Percentiles rank a stretch among this genome's conserved stretches.
Conservation (phyloP, 805 yeast genomes). For the Wickerhamia fluorescens region DNA sequence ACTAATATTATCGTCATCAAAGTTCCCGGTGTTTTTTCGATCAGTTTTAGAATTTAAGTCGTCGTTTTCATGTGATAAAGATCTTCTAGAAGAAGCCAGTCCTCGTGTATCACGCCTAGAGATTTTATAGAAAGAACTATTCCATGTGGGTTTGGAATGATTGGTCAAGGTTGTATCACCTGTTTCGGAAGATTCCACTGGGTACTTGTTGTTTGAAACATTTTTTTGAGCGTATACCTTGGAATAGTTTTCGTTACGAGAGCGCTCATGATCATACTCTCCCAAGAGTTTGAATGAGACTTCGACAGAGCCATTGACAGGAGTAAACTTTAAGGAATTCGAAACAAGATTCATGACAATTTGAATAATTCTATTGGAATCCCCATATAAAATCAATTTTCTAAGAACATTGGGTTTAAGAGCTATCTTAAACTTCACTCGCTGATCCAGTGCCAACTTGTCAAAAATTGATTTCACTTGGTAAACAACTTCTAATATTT, state of each 20-base stretch:
- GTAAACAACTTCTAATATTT: slow-evolving; percentile 70
- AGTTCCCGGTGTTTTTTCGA: no score
- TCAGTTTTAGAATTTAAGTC: no score
- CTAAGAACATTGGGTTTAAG: slow-evolving; percentile 55
- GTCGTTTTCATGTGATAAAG: no score
- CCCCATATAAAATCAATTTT: slow-evolving; percentile 72
- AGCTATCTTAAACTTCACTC: slow-evolving; percentile 58
- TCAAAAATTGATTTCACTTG: slow-evolving; percentile 83
- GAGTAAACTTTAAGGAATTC: slow-evolving; percentile 88
- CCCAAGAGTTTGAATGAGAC: slow-evolving; percentile 61
- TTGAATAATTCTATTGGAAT: slow-evolving; percentile 83
- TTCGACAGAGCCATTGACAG: slow-evolving; percentile 74
- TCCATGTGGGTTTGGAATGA: neutral
- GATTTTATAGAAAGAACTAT: no score
- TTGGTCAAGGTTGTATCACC: neutral
- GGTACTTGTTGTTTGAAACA: neutral
- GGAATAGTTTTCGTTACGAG: slow-evolving; percentile 33
- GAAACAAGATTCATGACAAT: slow-evolving; percentile 89
- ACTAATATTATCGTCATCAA: slow-evolving; percentile 18
- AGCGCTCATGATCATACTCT: slow-evolving; percentile 50
- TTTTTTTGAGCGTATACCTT: slow-evolving; percentile 30
- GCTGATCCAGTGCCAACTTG: slow-evolving; percentile 70
- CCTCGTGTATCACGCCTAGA: neutral
- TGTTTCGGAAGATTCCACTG: slow-evolving; percentile 1
- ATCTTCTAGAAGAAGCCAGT: neutral